These are phyloP conservation scores for Periconia sp. DNA, from an alignment of 2,329 filamentous ascomycete genomes.

Conservation along the genomic window DNA sequence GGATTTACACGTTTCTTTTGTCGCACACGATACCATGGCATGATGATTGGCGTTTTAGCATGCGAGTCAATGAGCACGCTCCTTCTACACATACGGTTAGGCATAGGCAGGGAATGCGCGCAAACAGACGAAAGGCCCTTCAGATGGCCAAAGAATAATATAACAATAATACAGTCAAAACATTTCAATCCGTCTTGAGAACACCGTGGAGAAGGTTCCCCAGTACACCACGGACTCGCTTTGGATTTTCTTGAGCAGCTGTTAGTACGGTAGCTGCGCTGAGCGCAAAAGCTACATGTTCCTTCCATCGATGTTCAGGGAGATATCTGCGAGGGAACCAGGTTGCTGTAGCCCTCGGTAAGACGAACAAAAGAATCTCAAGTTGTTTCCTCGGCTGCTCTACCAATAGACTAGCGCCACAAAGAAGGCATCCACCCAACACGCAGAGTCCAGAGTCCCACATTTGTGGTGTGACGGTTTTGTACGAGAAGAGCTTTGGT, in stretches of 20 bases:
- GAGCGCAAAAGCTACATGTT: constrained; percentile 36
- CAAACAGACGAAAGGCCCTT: neutral
- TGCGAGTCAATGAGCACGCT: neutral
- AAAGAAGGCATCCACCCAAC: constrained; percentile 72
- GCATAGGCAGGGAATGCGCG: neutral
- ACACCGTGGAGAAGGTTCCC: constrained; percentile 29
- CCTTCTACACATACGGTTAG: constrained; percentile 1
- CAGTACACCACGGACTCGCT: constrained; percentile 35
- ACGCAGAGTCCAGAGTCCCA: constrained; percentile 72
- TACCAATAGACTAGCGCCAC: constrained; percentile 81
- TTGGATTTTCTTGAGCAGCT: constrained; percentile 32
- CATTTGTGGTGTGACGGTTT: constrained; percentile 59
- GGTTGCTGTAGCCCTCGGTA: constrained; percentile 77
- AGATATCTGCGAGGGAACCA: constrained; percentile 74
- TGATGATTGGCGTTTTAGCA: too few species aligned
- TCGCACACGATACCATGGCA: constrained; percentile 20
- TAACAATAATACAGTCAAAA: neutral
- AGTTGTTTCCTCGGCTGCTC: constrained; percentile 70
- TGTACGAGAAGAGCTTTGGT: constrained; percentile 67
- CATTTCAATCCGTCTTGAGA: constrained; percentile 22
- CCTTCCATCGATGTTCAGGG: constrained; percentile 33
- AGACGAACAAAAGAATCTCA: constrained; percentile 81
- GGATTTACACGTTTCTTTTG: constrained; percentile 21
- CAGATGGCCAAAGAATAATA: neutral
- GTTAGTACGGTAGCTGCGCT: constrained; percentile 40